Evolutionary conservation across 208 protist genomes (phyloP).

Genomic region (Leishmania gerbilli): DNA sequence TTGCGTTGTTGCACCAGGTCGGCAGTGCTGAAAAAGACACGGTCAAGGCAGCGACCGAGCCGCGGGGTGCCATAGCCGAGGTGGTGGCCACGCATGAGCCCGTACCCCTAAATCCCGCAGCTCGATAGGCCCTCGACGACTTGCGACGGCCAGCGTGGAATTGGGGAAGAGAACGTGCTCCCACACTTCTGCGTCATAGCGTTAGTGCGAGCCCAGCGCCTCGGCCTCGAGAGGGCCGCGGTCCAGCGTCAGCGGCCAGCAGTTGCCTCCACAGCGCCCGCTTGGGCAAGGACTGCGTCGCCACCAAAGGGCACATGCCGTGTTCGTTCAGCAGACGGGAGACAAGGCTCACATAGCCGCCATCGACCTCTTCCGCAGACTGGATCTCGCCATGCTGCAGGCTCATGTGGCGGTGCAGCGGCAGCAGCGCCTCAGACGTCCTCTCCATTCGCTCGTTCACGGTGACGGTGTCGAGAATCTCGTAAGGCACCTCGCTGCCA

Average conservation of each 20-base stretch:
- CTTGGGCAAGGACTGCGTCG: slow-evolving; percentile 41
- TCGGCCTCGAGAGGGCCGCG: slow-evolving; percentile 46
- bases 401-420: slow-evolving; percentile 10
- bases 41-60: slow-evolving; percentile 40
- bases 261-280: slow-evolving; percentile 39
- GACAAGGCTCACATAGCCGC: slow-evolving; percentile 42
- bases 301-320: slow-evolving; percentile 30
- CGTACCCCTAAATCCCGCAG: slow-evolving; percentile 37
- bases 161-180: slow-evolving; percentile 40
- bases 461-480: slow-evolving; percentile 23
- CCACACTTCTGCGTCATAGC: slow-evolving; percentile 16
- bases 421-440: slow-evolving; percentile 21
- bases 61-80: slow-evolving; percentile 32
- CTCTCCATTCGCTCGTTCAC: slow-evolving; percentile 30
- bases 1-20: slow-evolving; percentile 33
- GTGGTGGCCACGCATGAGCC: slow-evolving; percentile 28
- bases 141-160: slow-evolving; percentile 26
- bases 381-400: slow-evolving; percentile 22
- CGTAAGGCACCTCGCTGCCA: slow-evolving; percentile 14
- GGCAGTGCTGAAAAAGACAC: slow-evolving; percentile 45
- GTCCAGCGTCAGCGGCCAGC: slow-evolving; percentile 37
- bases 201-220: slow-evolving; percentile 36
- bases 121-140: slow-evolving; percentile 38
- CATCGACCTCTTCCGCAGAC: slow-evolving; percentile 31
- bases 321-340: slow-evolving; percentile 31